Percentiles rank a stretch among this genome's conserved stretches.
These are phyloP conservation scores for Globisporangium abappressorium DNA, from an alignment of 352 stramenopile genomes.

Conservation along the genomic window DNA sequence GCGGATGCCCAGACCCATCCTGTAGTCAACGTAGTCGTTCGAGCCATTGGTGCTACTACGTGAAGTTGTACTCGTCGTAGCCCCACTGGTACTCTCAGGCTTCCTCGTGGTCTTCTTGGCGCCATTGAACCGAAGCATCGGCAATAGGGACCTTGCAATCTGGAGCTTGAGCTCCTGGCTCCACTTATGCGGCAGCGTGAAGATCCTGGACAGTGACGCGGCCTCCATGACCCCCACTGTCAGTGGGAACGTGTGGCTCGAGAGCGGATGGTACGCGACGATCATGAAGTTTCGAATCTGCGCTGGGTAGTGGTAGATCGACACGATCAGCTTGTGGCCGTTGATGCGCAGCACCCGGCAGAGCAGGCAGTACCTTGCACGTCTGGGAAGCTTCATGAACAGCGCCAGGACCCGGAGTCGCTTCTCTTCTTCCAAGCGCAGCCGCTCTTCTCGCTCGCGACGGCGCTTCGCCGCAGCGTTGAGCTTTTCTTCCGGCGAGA, in stretches of 20 bases:
- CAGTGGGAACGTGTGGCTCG: conserved; percentile 37
- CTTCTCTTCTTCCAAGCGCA: conserved; percentile 47
- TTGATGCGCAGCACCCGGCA: conserved; percentile 30
- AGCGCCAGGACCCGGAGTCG: conserved; percentile 40
- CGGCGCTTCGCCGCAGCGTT: conserved; percentile 43
- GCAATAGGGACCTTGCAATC: conserved; percentile 36
- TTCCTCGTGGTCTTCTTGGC: conserved; percentile 4
- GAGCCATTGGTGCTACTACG: no score
- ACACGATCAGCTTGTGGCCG: conserved; percentile 48
- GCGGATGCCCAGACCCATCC: conserved; percentile 39
- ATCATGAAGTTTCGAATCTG: conserved; percentile 58
- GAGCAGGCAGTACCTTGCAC: conserved; percentile 47
- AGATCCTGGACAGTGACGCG: conserved; percentile 32
- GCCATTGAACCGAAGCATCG: conserved; percentile 30
- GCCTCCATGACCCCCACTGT: conserved; percentile 41
- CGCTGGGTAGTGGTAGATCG: conserved; percentile 56
- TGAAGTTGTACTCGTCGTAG: no score
- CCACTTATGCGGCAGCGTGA: conserved; percentile 43
- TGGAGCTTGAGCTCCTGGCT: conserved; percentile 40
- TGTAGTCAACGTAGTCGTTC: conserved; percentile 16
- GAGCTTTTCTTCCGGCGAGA: conserved; percentile 42
- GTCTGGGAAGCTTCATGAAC: conserved; percentile 42
- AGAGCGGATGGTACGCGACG: conserved; percentile 43
- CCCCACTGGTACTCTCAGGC: no score
- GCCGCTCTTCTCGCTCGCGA: conserved; percentile 47